Conservation (phyloP, 768 basidiomycete genomes). For the Boletus rufocinnamomeus region DNA sequence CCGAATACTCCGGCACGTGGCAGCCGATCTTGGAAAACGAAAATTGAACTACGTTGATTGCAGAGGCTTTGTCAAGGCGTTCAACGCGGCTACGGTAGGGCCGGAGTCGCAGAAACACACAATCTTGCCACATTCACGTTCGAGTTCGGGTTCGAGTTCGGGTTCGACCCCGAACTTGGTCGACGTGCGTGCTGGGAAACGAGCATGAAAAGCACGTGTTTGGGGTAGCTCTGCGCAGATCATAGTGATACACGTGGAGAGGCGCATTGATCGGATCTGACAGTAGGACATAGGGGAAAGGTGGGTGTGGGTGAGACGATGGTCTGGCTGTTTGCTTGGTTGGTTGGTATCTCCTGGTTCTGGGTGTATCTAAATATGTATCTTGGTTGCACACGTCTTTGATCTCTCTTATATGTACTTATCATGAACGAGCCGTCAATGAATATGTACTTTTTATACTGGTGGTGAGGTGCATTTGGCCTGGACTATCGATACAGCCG, state of each 20-base stretch:
- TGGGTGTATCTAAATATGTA: background rate
- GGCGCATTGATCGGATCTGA: background rate
- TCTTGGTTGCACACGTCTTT: too few species aligned
- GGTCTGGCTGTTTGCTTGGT: background rate
- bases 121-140: conserved; percentile 6
- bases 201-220: background rate
- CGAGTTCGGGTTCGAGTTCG: background rate
- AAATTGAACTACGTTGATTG: background rate
- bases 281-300: background rate
- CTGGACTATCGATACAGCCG: too few species aligned
- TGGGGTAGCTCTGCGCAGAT: conserved; percentile 11
- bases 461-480: background rate
- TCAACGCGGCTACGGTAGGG: conserved; percentile 46
- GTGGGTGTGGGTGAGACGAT: background rate
- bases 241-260: background rate
- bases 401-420: too few species aligned
- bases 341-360: background rate
- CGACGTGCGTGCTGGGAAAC: background rate
- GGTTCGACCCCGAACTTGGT: background rate
- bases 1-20: background rate
- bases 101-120: conserved; percentile 10
- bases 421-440: background rate
- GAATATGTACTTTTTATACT: background rate
- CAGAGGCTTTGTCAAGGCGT: conserved; percentile 55
- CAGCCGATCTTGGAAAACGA: background rate